Evolutionary conservation across 2,329 filamentous ascomycete species (phyloP).

Genomic region (Beauveria scarabaeidicola): DNA sequence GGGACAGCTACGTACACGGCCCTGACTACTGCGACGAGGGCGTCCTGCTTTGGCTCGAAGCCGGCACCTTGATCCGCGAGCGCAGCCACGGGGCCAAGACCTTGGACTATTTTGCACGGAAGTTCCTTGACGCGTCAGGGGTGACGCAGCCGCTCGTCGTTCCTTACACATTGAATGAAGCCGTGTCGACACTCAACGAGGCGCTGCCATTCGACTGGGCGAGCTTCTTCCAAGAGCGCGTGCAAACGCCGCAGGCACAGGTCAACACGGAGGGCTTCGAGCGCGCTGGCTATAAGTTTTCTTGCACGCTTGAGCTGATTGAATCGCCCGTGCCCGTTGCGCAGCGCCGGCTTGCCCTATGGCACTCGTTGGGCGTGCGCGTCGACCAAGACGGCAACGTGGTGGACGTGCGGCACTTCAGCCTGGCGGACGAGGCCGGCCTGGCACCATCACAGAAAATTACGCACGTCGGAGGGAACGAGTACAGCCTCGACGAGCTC

Average conservation of each 20-base stretch:
- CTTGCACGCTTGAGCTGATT: background rate
- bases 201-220: slow-evolving; percentile 3
- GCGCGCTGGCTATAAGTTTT: slow-evolving; percentile 9
- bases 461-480: background rate
- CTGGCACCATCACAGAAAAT: slow-evolving; percentile 9
- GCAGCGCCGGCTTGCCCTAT: slow-evolving; percentile 1
- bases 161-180: slow-evolving; percentile 7
- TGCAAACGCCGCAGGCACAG: slow-evolving; percentile 1
- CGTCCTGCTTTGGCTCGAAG: slow-evolving; percentile 10
- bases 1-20: slow-evolving; percentile 4
- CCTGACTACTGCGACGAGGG: slow-evolving; percentile 10
- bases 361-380: slow-evolving; percentile 10
- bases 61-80: slow-evolving; percentile 9
- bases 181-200: slow-evolving; percentile 1
- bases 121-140: background rate
- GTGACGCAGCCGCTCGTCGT: slow-evolving; percentile 1
- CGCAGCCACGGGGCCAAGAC: slow-evolving; percentile 1
- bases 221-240: background rate
- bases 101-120: slow-evolving; percentile 6
- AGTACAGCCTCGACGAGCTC: slow-evolving; percentile 2
- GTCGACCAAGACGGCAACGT: background rate
- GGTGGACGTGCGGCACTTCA: slow-evolving; percentile 7
- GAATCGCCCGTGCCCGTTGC: background rate
- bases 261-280: slow-evolving; percentile 9
- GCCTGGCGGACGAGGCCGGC: slow-evolving; percentile 5